Conservation (phyloP, 2,329 filamentous ascomycete genomes). For the Fusarium sp. region DNA sequence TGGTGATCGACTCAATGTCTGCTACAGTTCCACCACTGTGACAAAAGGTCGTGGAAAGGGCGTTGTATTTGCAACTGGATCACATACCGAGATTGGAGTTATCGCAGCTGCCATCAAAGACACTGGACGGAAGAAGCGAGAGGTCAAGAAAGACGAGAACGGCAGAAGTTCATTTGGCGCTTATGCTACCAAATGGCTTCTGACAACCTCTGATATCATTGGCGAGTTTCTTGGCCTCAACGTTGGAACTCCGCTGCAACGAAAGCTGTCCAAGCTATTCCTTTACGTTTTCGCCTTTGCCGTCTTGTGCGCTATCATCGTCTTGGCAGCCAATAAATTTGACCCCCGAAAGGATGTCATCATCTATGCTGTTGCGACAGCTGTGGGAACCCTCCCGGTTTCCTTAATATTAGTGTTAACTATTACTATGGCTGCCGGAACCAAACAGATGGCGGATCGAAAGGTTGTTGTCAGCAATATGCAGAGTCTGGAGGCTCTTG, state of each 20-base stretch:
- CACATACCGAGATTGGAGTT: constrained; percentile 70
- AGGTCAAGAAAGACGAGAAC: constrained; percentile 57
- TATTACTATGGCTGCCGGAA: constrained; percentile 66
- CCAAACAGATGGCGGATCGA: constrained; percentile 61
- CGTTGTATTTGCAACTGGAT: constrained; percentile 71
- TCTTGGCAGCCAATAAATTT: constrained; percentile 43
- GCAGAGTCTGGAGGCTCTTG: constrained; percentile 54
- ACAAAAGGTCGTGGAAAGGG: constrained; percentile 70
- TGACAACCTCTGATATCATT: constrained; percentile 44
- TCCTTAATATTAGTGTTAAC: constrained; percentile 64
- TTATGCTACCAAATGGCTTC: constrained; percentile 48
- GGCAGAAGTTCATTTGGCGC: constrained; percentile 48
- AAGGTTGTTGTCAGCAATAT: constrained; percentile 62
- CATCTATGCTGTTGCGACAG: constrained; percentile 55
- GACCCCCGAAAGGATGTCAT: constrained; percentile 51
- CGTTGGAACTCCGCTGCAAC: constrained; percentile 75
- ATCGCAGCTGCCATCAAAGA: constrained; percentile 63
- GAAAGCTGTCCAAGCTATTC: constrained; percentile 74
- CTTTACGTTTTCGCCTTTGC: constrained; percentile 60
- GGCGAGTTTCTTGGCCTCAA: constrained; percentile 58
- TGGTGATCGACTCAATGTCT: constrained; percentile 71
- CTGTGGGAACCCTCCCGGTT: constrained; percentile 58
- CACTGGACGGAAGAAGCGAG: constrained; percentile 47
- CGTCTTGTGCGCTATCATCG: constrained; percentile 38
- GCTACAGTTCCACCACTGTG: constrained; percentile 71